phyloP scores from a whole-genome alignment of 768 basidiomycete genomes.

The Naganishia vaughanmartiniae region DNA sequence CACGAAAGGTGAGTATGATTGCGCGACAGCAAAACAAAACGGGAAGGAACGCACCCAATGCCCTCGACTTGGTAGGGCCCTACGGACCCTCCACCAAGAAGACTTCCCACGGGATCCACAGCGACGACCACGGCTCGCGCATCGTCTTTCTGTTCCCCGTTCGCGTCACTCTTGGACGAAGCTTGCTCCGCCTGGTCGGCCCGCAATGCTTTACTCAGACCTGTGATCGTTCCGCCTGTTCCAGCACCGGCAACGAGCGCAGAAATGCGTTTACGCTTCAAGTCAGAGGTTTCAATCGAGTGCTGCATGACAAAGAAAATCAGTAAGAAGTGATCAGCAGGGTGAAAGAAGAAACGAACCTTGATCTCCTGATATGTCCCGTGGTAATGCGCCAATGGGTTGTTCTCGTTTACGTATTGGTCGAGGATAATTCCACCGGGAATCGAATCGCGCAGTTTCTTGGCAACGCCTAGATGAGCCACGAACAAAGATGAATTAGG shows the following conservation, averaged over 20 bases:
- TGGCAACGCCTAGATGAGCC: slow-evolving; percentile 74
- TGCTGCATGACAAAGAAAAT: slow-evolving; percentile 37
- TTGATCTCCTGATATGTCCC: slow-evolving; percentile 92
- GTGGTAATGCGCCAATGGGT: slow-evolving; percentile 84
- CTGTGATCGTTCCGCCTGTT: slow-evolving; percentile 94
- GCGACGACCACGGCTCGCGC: slow-evolving; percentile 61
- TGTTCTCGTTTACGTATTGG: slow-evolving; percentile 70
- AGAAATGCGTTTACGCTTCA: slow-evolving; percentile 58
- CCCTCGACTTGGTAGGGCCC: slow-evolving; percentile 78
- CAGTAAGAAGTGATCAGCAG: not conserved
- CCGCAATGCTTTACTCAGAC: slow-evolving; percentile 52
- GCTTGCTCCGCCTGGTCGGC: slow-evolving; percentile 61
- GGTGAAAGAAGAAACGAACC: slow-evolving; percentile 31
- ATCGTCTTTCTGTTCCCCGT: slow-evolving; percentile 65
- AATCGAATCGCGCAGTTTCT: slow-evolving; percentile 70
- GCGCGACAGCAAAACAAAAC: not conserved
- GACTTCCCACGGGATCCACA: slow-evolving; percentile 90
- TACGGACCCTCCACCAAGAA: slow-evolving; percentile 64
- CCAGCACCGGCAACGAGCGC: slow-evolving; percentile 82
- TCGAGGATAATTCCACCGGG: slow-evolving; percentile 85
- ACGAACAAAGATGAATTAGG: not conserved
- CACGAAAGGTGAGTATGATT: not conserved
- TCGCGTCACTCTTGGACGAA: slow-evolving; percentile 54
- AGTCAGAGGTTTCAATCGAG: slow-evolving; percentile 66
- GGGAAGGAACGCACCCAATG: slow-evolving; percentile 62